These are phyloP conservation scores for Tricholoma matsutake DNA, from an alignment of 768 basidiomycete genomes.

Conservation along the genomic window DNA sequence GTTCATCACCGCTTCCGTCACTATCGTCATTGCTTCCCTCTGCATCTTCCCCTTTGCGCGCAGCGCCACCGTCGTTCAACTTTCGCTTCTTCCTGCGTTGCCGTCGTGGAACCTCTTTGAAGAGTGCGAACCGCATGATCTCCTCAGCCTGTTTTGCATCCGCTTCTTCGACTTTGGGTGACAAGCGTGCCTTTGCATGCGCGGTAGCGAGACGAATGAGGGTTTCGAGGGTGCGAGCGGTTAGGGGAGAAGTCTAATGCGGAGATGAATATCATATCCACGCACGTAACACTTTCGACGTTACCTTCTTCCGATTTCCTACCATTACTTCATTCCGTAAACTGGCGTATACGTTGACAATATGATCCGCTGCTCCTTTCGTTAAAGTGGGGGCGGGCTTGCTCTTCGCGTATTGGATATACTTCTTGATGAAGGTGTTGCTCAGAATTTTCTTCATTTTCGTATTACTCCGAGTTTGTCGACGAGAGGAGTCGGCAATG, in stretches of 20 bases:
- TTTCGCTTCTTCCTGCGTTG: constrained; percentile 82
- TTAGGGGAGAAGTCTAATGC: constrained; percentile 88
- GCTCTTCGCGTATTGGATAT: constrained; percentile 95
- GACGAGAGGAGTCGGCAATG: constrained; percentile 50
- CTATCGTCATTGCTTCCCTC: constrained; percentile 53
- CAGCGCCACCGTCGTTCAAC: constrained; percentile 65
- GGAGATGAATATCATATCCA: constrained; percentile 12
- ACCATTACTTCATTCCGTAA: constrained; percentile 92
- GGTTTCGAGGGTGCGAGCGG: constrained; percentile 97
- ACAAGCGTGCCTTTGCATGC: constrained; percentile 93
- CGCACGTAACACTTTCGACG: constrained; percentile 5
- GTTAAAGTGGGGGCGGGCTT: constrained; percentile 82
- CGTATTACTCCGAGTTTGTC: constrained; percentile 51
- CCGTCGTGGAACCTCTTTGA: constrained; percentile 93
- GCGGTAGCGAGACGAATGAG: constrained; percentile 97
- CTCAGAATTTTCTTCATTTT: constrained; percentile 84
- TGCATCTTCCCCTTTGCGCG: constrained; percentile 43
- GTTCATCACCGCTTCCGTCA: constrained; percentile 47
- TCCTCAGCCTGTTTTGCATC: constrained; percentile 92
- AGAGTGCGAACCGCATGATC: constrained; percentile 95
- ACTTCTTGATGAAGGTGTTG: constrained; percentile 96
- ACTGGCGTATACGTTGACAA: constrained; percentile 88
- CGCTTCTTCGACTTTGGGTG: constrained; percentile 73
- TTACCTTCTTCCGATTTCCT: constrained; percentile 82
- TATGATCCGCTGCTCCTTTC: constrained; percentile 91